Conservation (phyloP, 257 asterid species). For the Gentiana dahurica region DNA sequence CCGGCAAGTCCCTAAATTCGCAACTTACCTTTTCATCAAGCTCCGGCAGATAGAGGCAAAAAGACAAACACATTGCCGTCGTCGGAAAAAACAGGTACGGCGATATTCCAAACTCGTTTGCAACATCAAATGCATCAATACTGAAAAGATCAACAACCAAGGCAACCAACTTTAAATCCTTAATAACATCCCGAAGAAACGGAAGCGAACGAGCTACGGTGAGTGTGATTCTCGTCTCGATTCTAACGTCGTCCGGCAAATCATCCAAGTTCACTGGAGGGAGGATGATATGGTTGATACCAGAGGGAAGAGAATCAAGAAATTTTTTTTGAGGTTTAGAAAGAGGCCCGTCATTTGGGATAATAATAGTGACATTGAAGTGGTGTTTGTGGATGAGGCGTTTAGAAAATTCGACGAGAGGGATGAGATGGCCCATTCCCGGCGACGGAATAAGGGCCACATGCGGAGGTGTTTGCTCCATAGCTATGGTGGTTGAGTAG, state of each 20-base stretch:
- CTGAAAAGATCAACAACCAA: constrained; percentile 27
- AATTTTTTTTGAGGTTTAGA: constrained; percentile 27
- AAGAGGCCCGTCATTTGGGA: constrained; percentile 24
- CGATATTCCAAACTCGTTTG: constrained; percentile 24
- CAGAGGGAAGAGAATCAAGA: constrained; percentile 10
- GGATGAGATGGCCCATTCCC: constrained; percentile 39
- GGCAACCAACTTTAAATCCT: constrained; percentile 12
- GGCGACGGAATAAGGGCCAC: constrained; percentile 35
- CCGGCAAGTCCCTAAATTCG: constrained; percentile 23
- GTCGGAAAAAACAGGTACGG: constrained; percentile 29
- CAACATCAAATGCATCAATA: constrained; percentile 27
- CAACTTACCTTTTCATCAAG: constrained; percentile 27
- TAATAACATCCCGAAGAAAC: constrained; percentile 1
- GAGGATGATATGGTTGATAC: constrained; percentile 21
- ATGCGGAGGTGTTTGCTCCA: constrained; percentile 8
- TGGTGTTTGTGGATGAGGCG: constrained; percentile 14
- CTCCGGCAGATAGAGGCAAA: constrained; percentile 24
- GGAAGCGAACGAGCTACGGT: constrained; percentile 22
- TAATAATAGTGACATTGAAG: constrained; percentile 29
- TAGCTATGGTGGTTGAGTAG: neutral
- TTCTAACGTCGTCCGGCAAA: constrained; percentile 18
- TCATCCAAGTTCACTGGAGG: constrained; percentile 20
- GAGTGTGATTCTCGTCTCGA: constrained; percentile 14
- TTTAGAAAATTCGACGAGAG: constrained; percentile 31
- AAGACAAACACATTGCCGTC: constrained; percentile 17